Percentiles rank a stretch among this genome's conserved stretches.
Evolutionary conservation across 768 basidiomycete species (phyloP).

Genomic region (Rhodotorula diobovata): DNA sequence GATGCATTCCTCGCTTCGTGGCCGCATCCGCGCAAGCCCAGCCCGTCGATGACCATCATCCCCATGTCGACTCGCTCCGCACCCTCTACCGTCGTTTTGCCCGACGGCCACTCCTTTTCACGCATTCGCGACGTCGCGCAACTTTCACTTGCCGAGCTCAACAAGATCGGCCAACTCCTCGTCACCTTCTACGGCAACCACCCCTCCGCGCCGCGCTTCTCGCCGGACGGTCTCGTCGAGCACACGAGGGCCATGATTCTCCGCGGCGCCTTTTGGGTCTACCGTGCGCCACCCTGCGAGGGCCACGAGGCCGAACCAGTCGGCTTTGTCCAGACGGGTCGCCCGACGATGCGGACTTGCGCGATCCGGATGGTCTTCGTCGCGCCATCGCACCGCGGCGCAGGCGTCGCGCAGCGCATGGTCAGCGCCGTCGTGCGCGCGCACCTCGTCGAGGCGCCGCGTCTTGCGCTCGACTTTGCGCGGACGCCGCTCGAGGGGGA

Average conservation of each 20-base stretch:
- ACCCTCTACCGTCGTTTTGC: background rate
- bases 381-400: background rate
- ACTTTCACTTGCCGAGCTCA: background rate
- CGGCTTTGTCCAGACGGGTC: constrained; percentile 12
- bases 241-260: background rate
- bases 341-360: constrained; percentile 13
- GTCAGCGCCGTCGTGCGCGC: background rate
- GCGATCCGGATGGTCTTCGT: constrained; percentile 23
- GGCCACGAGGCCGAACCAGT: background rate
- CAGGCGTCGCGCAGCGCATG: constrained; percentile 12
- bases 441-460: constrained; percentile 10
- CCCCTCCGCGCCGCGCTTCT: background rate
- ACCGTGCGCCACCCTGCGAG: background rate
- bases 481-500: background rate
- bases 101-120: background rate
- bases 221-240: background rate
- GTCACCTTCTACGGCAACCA: background rate
- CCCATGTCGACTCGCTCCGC: background rate
- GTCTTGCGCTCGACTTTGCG: background rate
- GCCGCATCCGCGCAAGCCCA: background rate
- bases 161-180: background rate
- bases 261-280: constrained; percentile 4
- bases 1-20: constrained; percentile 1
- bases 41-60: background rate
- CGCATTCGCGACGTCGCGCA: background rate